Conservation (phyloP, 768 basidiomycete genomes). For the Lyophyllum semitale region DNA sequence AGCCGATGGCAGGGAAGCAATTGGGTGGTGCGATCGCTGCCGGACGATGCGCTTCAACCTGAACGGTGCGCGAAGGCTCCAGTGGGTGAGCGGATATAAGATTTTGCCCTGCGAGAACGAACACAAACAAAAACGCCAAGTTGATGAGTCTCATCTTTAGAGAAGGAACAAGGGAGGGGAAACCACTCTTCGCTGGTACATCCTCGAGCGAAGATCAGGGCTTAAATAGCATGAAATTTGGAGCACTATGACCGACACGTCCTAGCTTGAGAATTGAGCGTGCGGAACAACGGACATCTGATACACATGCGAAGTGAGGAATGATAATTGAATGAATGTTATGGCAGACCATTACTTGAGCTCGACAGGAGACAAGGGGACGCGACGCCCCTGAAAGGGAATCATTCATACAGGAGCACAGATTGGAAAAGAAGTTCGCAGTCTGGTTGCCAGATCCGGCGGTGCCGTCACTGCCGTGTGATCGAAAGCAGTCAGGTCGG, state of each 20-base stretch:
- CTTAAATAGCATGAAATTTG: slow-evolving; percentile 8
- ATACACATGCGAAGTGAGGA: background rate
- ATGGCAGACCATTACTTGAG: background rate
- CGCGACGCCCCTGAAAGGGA: background rate
- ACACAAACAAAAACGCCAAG: background rate
- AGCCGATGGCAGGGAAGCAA: slow-evolving; percentile 23
- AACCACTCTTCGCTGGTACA: background rate
- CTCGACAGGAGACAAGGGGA: background rate
- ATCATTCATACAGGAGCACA: background rate
- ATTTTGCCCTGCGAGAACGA: background rate
- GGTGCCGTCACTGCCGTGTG: slow-evolving; percentile 8
- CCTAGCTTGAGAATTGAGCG: background rate
- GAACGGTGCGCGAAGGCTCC: slow-evolving; percentile 13
- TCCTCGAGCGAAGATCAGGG: background rate
- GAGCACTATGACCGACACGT: background rate
- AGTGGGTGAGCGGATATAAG: slow-evolving; percentile 6
- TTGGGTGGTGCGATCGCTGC: slow-evolving; percentile 12
- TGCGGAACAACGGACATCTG: slow-evolving; percentile 8
- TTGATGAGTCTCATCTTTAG: slow-evolving; percentile 5
- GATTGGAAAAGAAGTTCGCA: slow-evolving; percentile 3
- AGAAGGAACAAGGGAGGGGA: background rate
- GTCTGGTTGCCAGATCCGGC: background rate
- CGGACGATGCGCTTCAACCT: slow-evolving; percentile 1
- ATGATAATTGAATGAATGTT: background rate
- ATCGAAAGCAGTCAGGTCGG: background rate